These are phyloP conservation scores for Moricandia arvensis DNA, from an alignment of 345 rosid species.

Conservation along the genomic window DNA sequence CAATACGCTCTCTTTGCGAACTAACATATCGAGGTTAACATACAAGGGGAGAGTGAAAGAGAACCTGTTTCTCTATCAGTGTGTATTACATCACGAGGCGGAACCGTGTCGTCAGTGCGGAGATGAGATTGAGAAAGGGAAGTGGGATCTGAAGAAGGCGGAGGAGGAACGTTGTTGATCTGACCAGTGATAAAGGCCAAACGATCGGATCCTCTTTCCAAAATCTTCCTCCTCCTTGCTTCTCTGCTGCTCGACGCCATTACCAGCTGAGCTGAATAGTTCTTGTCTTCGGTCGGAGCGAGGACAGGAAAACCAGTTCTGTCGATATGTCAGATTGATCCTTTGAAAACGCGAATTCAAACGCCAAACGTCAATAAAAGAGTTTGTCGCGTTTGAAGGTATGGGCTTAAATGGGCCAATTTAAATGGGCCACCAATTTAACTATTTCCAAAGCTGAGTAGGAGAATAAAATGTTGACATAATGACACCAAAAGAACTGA, in stretches of 20 bases:
- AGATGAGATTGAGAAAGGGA: constrained; percentile 29
- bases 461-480: constrained; percentile 11
- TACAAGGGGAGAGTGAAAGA: background rate
- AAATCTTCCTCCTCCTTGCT: constrained; percentile 69
- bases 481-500: background rate
- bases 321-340: background rate
- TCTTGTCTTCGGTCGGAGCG: background rate
- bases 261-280: background rate
- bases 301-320: background rate
- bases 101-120: constrained; percentile 13
- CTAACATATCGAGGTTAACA: background rate
- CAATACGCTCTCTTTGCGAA: background rate
- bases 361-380: background rate
- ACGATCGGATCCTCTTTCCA: constrained; percentile 80
- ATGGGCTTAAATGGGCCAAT: constrained; percentile 19
- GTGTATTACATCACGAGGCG: constrained; percentile 25
- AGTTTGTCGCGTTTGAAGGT: background rate
- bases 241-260: constrained; percentile 64
- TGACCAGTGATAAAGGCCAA: constrained; percentile 75
- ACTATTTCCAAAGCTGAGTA: background rate
- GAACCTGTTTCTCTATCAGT: constrained; percentile 40
- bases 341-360: constrained; percentile 10
- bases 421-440: background rate
- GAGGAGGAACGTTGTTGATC: constrained; percentile 39
- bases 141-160: constrained; percentile 37